Evolutionary conservation across 352 stramenopile genomes (phyloP).

Genomic region (Globisporangium polare): DNA sequence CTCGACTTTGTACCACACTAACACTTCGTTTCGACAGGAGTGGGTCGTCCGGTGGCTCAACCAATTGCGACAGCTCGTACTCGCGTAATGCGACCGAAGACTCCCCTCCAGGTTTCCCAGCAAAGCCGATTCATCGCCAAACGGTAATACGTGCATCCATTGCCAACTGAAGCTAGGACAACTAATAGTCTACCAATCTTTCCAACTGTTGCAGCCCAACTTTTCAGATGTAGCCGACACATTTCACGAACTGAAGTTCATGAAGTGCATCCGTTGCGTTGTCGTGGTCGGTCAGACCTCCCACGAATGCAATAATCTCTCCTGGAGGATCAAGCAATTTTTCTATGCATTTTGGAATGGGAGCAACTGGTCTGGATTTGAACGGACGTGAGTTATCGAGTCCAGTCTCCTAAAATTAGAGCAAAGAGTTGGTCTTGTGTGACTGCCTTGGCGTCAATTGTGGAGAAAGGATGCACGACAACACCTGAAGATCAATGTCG

Average conservation of each 20-base stretch:
- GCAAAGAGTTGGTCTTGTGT: neutral
- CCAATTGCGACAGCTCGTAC: slow-evolving; percentile 35
- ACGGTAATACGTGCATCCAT: slow-evolving; percentile 27
- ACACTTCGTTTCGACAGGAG: slow-evolving; percentile 10
- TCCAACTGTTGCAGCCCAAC: slow-evolving; percentile 5
- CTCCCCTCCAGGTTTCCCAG: slow-evolving; percentile 59
- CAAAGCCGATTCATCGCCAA: slow-evolving; percentile 57
- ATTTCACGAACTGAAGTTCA: neutral
- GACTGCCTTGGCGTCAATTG: neutral
- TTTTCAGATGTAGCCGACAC: slow-evolving; percentile 14
- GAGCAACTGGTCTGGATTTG: neutral
- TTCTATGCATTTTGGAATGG: neutral
- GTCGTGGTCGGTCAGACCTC: neutral
- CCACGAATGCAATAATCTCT: neutral
- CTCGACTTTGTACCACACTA: slow-evolving; percentile 1
- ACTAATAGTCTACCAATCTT: neutral
- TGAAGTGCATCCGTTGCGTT: neutral
- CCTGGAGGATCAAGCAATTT: neutral
- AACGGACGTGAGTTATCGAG: neutral
- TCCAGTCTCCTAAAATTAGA: neutral
- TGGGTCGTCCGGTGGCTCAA: slow-evolving; percentile 33
- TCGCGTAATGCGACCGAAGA: slow-evolving; percentile 67
- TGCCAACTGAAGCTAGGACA: neutral
- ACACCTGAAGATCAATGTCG: neutral
- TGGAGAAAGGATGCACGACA: neutral